A percentile compares a stretch with the other conserved stretches of the same genome.
phyloP scores from a whole-genome alignment of 2,329 filamentous ascomycete species.

The Mollisiaceae sp. region DNA sequence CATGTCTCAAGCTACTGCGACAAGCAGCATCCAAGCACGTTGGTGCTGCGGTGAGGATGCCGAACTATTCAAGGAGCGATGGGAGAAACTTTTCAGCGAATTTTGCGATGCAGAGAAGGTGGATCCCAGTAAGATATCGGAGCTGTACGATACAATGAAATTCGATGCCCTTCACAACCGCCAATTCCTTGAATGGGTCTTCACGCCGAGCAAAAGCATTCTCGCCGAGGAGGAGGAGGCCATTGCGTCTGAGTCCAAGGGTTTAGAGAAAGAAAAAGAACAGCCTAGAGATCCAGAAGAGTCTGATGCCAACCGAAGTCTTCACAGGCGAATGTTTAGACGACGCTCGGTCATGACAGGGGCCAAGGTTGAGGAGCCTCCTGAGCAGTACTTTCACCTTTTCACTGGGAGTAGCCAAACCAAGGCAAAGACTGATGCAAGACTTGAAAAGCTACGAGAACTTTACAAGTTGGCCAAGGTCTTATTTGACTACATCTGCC shows the following conservation, averaged over 20 bases:
- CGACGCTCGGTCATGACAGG: slow-evolving; percentile 64
- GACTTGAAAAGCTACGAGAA: slow-evolving; percentile 87
- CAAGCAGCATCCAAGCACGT: slow-evolving; percentile 78
- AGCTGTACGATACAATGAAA: slow-evolving; percentile 99
- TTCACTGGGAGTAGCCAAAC: slow-evolving; percentile 77
- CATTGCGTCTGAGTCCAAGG: slow-evolving; percentile 42
- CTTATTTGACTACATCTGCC: slow-evolving; percentile 96
- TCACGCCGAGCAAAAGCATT: slow-evolving; percentile 82
- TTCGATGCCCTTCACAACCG: slow-evolving; percentile 97
- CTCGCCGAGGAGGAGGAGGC: slow-evolving; percentile 68
- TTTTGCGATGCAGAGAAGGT: slow-evolving; percentile 98
- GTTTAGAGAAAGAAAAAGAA: slow-evolving; percentile 36
- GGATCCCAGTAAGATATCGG: slow-evolving; percentile 97
- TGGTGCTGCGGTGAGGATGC: slow-evolving; percentile 98
- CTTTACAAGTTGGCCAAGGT: slow-evolving; percentile 94
- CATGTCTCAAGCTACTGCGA: slow-evolving; percentile 64
- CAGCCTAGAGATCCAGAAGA: slow-evolving; percentile 36
- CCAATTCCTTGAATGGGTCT: slow-evolving; percentile 96
- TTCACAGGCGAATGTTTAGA: slow-evolving; percentile 59
- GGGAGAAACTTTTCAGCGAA: slow-evolving; percentile 97
- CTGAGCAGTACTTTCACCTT: slow-evolving; percentile 80
- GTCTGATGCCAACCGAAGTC: slow-evolving; percentile 37
- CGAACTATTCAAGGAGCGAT: slow-evolving; percentile 91
- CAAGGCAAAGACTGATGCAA: slow-evolving; percentile 80
- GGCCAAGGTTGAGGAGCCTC: slow-evolving; percentile 56